A percentile compares a stretch with the other conserved stretches of the same genome.
Conservation (phyloP, 2,329 filamentous ascomycete genomes). For the Botrytis paeoniae region DNA sequence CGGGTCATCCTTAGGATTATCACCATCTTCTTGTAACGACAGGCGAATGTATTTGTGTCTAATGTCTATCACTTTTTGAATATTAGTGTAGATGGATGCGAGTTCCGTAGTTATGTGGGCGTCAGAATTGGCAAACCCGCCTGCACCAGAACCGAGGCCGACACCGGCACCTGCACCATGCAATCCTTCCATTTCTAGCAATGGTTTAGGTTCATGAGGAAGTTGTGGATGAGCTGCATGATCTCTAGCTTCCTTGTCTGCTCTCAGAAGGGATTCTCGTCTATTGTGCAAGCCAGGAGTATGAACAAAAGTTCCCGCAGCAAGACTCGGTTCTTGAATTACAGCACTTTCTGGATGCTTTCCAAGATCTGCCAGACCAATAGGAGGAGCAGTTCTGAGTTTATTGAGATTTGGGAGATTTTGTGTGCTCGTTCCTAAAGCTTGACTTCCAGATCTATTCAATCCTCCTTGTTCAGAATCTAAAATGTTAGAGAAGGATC, state of each 20-base stretch:
- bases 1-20: slow-evolving; percentile 84
- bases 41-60: slow-evolving; percentile 85
- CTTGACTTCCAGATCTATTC: slow-evolving; percentile 33
- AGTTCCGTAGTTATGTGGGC: slow-evolving; percentile 81
- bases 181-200: slow-evolving; percentile 51
- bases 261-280: slow-evolving; percentile 30
- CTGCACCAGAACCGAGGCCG: slow-evolving; percentile 56
- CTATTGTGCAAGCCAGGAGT: slow-evolving; percentile 21
- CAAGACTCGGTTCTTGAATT: slow-evolving; percentile 34
- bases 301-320: slow-evolving; percentile 14
- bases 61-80: slow-evolving; percentile 83
- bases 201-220: slow-evolving; percentile 54
- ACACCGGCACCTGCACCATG: slow-evolving; percentile 57
- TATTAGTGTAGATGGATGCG: slow-evolving; percentile 81
- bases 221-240: slow-evolving; percentile 50
- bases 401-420: slow-evolving; percentile 20
- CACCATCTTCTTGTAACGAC: slow-evolving; percentile 75
- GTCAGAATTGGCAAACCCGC: slow-evolving; percentile 68
- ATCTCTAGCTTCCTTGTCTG: slow-evolving; percentile 37
- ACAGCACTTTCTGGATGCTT: slow-evolving; percentile 36
- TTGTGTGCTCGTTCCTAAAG: slow-evolving; percentile 31
- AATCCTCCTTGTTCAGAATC: slow-evolving; percentile 29
- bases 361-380: slow-evolving; percentile 33
- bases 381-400: slow-evolving; percentile 32
- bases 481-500: slow-evolving; percentile 29